Evolutionary conservation across 1,284 basidiomycete species (phyloP), one percentile per base, ranked within the genome.

Genomic region (Trichosporon sp.): DNA sequence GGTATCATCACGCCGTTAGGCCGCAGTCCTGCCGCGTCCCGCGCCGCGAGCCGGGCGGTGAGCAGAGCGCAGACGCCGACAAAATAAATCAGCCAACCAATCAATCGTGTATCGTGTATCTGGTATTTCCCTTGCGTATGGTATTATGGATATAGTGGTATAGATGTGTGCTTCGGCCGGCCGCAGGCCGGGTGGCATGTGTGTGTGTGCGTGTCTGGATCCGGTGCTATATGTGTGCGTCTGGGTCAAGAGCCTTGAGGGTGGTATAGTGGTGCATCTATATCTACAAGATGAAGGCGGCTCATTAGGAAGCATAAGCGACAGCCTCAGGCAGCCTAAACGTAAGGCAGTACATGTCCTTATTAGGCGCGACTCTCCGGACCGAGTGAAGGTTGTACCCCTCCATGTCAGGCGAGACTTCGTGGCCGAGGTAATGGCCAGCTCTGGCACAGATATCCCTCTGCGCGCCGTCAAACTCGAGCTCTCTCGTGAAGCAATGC

Each of bases 261-360:
- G 49, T 54, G 49, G 29, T 37, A 58, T 36, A 58, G 57, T 40
- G 37, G 23, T 59, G 56, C 57, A 59, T 59, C 57, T 59, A 63
- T 19, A 21, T 40, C 62, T 52, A 52, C 46, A 52, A 13, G 13
- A 1, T n/a, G 27, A 31, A 13, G 37, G 14, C 7, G 37, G 19
- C 33, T 62, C 16, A 54, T 16, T 54, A 10, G 49, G 29, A 25
- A 31, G 49, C 49, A 13, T 66, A 82, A 8, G 81, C 81, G 4
- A 83, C 80, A 64, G 82, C 71, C 13, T 67, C 60, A 19, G 94
- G 92, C 23, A 98, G 84, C 56, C 89, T 83, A 84, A 99, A 99
- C 73, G 89, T 89, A 61, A 99, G 86, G 80, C 96, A 96, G 80
- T 96, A 99, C 96, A 99, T 99, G 73, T 95, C 90, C 82, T 99